Evolutionary conservation across 2,329 filamentous ascomycete species (phyloP).

Genomic region (Cladosporium sp.): DNA sequence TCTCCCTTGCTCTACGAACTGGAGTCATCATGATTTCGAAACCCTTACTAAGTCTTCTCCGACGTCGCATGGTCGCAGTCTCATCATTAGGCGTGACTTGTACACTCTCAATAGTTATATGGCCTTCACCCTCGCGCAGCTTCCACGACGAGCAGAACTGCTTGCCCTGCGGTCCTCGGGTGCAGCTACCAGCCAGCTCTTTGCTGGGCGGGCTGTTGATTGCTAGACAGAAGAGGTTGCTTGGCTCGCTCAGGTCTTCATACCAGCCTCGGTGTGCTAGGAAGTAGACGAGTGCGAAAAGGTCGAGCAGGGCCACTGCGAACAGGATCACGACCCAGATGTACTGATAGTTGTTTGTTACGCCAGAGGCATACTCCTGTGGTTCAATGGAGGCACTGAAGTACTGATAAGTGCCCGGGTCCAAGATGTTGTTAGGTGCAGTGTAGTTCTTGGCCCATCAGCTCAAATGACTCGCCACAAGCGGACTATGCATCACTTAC

Average conservation of each 20-base stretch:
- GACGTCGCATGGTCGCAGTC: constrained; percentile 21
- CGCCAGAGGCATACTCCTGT: constrained; percentile 67
- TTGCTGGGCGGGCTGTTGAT: constrained; percentile 57
- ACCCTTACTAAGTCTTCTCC: constrained; percentile 22
- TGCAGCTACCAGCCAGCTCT: constrained; percentile 52
- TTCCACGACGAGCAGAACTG: constrained; percentile 45
- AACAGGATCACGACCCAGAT: constrained; percentile 64
- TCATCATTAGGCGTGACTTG: constrained; percentile 21
- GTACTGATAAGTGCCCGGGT: constrained; percentile 45
- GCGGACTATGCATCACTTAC: background rate
- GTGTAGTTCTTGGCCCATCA: constrained; percentile 6
- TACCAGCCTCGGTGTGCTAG: constrained; percentile 57
- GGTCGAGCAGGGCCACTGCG: constrained; percentile 62
- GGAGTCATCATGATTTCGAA: constrained; percentile 33
- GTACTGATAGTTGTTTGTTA: constrained; percentile 55
- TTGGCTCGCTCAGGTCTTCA: constrained; percentile 73
- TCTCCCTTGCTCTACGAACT: constrained; percentile 32
- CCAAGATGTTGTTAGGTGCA: background rate
- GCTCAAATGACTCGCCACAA: background rate
- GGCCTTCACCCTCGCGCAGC: constrained; percentile 37
- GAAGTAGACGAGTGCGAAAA: constrained; percentile 61
- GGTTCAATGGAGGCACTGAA: constrained; percentile 62
- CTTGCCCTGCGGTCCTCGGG: constrained; percentile 48
- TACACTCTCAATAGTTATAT: constrained; percentile 50
- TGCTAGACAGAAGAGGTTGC: constrained; percentile 68